Evolutionary conservation across 306 rosid genomes (phyloP).

Genomic region (Trichosanthes cucumerina): DNA sequence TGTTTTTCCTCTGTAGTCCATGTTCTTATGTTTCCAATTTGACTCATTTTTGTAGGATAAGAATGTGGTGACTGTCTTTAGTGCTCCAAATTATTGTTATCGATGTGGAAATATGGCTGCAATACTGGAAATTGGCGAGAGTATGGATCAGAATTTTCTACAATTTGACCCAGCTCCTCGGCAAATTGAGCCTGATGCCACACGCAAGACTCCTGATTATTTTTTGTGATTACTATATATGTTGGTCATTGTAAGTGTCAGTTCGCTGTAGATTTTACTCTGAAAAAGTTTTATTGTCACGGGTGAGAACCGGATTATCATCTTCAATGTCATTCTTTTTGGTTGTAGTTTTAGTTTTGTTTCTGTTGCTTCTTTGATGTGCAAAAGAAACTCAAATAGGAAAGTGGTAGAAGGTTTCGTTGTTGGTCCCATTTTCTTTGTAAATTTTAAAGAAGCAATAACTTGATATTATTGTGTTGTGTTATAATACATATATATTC

Average conservation of each 20-base stretch:
- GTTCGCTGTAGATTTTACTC: constrained; percentile 61
- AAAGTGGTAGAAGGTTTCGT: not conserved
- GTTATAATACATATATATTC: constrained; percentile 7
- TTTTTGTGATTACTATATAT: constrained; percentile 66
- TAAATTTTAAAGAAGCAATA: constrained; percentile 67
- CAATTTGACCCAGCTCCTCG: constrained; percentile 99
- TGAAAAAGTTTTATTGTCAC: constrained; percentile 29
- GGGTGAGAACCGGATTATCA: constrained; percentile 37
- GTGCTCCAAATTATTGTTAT: constrained; percentile 96
- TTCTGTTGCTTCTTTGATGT: constrained; percentile 50
- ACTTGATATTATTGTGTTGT: constrained; percentile 17
- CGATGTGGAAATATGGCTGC: constrained; percentile 99
- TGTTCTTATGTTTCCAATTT: constrained; percentile 7
- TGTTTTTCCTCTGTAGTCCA: not conserved
- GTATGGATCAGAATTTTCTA: constrained; percentile 96
- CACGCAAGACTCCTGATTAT: constrained; percentile 98
- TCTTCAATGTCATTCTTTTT: constrained; percentile 74
- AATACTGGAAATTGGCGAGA: constrained; percentile 91
- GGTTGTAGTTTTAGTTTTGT: constrained; percentile 52
- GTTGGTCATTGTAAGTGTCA: constrained; percentile 49
- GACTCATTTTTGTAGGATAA: constrained; percentile 46
- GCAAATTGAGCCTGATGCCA: constrained; percentile 91
- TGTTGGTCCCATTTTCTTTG: constrained; percentile 45
- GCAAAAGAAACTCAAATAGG: constrained; percentile 38
- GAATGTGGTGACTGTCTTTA: constrained; percentile 96